phyloP scores from a whole-genome alignment of 169 alveolate species.

The Cryptosporidium tyzzeri region DNA sequence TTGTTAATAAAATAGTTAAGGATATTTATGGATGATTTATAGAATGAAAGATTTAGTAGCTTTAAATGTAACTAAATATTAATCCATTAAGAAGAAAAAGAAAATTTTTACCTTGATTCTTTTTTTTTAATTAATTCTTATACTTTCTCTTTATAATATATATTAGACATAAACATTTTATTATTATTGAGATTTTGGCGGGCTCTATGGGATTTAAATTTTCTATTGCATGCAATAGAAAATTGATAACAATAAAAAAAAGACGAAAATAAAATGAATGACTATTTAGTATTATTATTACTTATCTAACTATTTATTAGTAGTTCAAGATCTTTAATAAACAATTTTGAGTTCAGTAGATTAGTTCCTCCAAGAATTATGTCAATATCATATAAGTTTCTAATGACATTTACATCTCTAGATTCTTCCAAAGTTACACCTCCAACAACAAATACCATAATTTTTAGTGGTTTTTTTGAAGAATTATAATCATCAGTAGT shows the following conservation, averaged over 20 bases:
- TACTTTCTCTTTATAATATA: too few species aligned
- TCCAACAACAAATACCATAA: conserved; percentile 92
- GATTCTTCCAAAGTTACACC: conserved; percentile 96
- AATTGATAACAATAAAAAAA: not conserved
- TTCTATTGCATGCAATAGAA: not conserved
- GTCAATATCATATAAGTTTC: conserved; percentile 80
- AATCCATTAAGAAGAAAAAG: not conserved
- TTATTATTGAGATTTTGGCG: not conserved
- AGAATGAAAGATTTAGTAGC: not conserved
- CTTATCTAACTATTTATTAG: conserved; percentile 41
- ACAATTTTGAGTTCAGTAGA: conserved; percentile 86
- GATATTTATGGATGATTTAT: too few species aligned
- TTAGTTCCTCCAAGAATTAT: conserved; percentile 89
- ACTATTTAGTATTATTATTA: not conserved
- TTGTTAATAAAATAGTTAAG: not conserved
- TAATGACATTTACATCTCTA: conserved; percentile 87
- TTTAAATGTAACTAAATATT: too few species aligned
- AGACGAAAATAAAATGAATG: not conserved
- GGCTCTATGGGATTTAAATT: not conserved
- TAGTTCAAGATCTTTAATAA: conserved; percentile 77
- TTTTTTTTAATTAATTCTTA: too few species aligned
- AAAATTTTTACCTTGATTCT: not conserved
- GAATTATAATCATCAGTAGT: conserved; percentile 79
- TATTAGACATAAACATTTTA: not conserved
- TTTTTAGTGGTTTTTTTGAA: conserved; percentile 82